phyloP scores from a whole-genome alignment of 2,329 filamentous ascomycete genomes.

The Chaetomiaceae sp. region DNA sequence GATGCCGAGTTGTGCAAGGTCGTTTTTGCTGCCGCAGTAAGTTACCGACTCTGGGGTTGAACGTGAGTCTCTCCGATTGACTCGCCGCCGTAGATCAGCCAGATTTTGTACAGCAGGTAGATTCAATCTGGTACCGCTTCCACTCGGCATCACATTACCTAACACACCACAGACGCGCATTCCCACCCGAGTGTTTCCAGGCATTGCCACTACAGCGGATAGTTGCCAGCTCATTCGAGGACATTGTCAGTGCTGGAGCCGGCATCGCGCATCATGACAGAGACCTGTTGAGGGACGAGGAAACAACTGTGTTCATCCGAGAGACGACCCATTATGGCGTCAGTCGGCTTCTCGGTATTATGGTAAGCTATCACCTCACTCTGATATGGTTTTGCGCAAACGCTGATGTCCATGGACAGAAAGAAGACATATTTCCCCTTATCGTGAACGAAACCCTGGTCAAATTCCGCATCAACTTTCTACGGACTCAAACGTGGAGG shows the following conservation, averaged over 20 bases:
- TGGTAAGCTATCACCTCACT: conserved; percentile 10
- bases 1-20: conserved; percentile 18
- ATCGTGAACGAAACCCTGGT: conserved; percentile 17
- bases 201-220: conserved; percentile 7
- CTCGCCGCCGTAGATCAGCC: conserved; percentile 15
- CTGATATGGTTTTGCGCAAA: too few relatives aligned
- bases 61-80: neutral
- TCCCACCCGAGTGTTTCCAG: conserved; percentile 17
- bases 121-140: neutral
- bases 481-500: conserved; percentile 1
- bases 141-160: neutral
- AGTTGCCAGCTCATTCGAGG: conserved; percentile 11
- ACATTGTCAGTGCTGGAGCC: conserved; percentile 6
- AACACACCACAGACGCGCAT: conserved; percentile 8
- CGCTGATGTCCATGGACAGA: too few relatives aligned
- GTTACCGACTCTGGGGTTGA: neutral
- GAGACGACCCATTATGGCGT: conserved; percentile 7
- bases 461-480: conserved; percentile 18
- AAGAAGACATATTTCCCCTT: conserved; percentile 17
- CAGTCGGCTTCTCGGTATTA: conserved; percentile 13
- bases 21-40: conserved; percentile 15
- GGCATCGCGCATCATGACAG: conserved; percentile 6
- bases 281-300: conserved; percentile 10
- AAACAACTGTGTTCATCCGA: conserved; percentile 13
- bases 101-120: conserved; percentile 2